phyloP scores from a whole-genome alignment of 2,329 filamentous ascomycete genomes.

The Phialophora macrospora region DNA sequence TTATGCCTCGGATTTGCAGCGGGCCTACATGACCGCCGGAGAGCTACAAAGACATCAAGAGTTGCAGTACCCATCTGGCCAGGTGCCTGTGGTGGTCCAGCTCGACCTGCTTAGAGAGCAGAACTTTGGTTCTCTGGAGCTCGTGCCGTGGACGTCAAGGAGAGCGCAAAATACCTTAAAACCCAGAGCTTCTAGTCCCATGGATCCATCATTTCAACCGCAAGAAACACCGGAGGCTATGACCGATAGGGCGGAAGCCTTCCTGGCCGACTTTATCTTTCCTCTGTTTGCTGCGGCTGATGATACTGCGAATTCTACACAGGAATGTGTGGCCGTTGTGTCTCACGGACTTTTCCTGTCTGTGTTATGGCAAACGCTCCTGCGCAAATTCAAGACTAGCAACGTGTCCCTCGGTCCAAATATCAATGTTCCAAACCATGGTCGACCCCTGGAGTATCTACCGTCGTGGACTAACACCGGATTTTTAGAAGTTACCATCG shows the following conservation, averaged over 20 bases:
- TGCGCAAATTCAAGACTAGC: constrained; percentile 58
- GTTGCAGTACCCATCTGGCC: constrained; percentile 3
- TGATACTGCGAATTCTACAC: constrained; percentile 43
- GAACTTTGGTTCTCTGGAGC: constrained; percentile 50
- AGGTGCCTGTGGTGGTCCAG: constrained; percentile 27
- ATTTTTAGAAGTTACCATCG: constrained; percentile 56
- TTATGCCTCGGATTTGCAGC: constrained; percentile 77
- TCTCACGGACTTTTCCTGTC: constrained; percentile 83
- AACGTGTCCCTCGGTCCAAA: constrained; percentile 54
- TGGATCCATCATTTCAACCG: constrained; percentile 56
- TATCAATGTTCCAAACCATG: constrained; percentile 46
- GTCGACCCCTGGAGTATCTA: constrained; percentile 55
- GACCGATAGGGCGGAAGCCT: constrained; percentile 65
- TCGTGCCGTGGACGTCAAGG: constrained; percentile 41
- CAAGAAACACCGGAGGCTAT: constrained; percentile 73
- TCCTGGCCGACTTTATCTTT: constrained; percentile 68
- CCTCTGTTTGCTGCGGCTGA: constrained; percentile 56
- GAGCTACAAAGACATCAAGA: constrained; percentile 65
- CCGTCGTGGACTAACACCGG: constrained; percentile 71
- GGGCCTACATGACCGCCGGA: constrained; percentile 73
- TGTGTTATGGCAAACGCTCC: constrained; percentile 67
- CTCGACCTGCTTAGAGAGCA: constrained; percentile 45
- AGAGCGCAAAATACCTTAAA: constrained; percentile 28
- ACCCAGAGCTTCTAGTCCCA: constrained; percentile 26
- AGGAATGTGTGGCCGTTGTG: constrained; percentile 64